A percentile compares a stretch with the other conserved stretches of the same genome.
phyloP scores from a whole-genome alignment of 1,139 yeast genomes.

The Eremothecium sinecaudum region DNA sequence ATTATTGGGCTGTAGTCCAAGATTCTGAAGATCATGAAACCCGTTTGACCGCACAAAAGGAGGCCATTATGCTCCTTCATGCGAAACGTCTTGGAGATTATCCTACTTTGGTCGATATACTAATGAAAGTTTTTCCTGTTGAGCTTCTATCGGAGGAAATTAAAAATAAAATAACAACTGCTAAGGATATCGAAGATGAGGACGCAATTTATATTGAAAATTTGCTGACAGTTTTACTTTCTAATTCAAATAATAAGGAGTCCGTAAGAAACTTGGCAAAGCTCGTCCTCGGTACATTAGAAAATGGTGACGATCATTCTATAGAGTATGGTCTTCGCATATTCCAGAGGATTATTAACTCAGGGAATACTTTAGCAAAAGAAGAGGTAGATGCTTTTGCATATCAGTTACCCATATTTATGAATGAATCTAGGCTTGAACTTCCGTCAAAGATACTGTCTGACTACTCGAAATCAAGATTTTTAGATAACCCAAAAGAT shows the following conservation, averaged over 20 bases:
- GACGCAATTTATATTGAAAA: constrained; percentile 5
- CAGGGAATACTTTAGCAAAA: constrained; percentile 15
- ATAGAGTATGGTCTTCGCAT: constrained; percentile 18
- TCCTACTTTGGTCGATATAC: neutral
- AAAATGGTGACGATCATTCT: neutral
- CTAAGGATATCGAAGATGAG: constrained; percentile 1
- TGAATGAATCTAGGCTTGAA: constrained; percentile 27
- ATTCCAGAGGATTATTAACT: constrained; percentile 23
- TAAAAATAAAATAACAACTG: constrained; percentile 4
- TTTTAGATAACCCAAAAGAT: constrained; percentile 15
- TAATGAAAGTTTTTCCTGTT: neutral
- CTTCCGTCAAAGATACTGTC: constrained; percentile 26
- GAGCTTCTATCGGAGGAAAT: neutral
- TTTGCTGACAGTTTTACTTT: neutral
- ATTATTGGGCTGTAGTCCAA: constrained; percentile 15
- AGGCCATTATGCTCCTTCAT: constrained; percentile 12
- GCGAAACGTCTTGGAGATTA: constrained; percentile 9
- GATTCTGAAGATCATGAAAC: constrained; percentile 2
- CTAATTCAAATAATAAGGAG: neutral
- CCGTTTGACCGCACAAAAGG: constrained; percentile 4
- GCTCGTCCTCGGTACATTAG: constrained; percentile 4
- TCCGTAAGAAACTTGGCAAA: constrained; percentile 4
- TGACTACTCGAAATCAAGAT: constrained; percentile 25
- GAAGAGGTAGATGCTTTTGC: constrained; percentile 28
- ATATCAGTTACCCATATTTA: constrained; percentile 27